These are phyloP conservation scores for Alternaria incomplexa DNA, from an alignment of 2,329 filamentous ascomycete species.

Conservation along the genomic window DNA sequence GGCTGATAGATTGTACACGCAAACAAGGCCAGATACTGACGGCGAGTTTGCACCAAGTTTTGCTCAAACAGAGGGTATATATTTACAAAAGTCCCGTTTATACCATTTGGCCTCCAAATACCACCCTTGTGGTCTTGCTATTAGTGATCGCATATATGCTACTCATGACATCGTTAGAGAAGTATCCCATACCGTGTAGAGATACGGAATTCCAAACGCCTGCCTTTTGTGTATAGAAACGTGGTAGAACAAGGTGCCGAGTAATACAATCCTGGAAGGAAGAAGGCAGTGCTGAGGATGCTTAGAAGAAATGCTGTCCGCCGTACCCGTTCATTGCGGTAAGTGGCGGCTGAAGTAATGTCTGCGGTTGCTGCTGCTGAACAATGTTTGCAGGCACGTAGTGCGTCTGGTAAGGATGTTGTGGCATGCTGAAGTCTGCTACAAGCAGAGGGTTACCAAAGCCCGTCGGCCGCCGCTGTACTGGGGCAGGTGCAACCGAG, in stretches of 20 bases:
- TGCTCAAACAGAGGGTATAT: slow-evolving; percentile 8
- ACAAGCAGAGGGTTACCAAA: slow-evolving; percentile 73
- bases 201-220: not conserved
- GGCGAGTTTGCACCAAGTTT: not conserved
- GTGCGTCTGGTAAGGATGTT: slow-evolving; percentile 81
- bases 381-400: slow-evolving; percentile 73
- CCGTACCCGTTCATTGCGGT: slow-evolving; percentile 27
- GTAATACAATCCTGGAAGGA: slow-evolving; percentile 1
- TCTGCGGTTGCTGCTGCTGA: slow-evolving; percentile 33
- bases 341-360: slow-evolving; percentile 28
- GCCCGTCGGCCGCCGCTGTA: slow-evolving; percentile 51
- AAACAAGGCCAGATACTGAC: not conserved
- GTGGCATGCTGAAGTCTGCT: slow-evolving; percentile 77
- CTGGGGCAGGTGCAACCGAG: slow-evolving; percentile 21
- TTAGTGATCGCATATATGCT: slow-evolving; percentile 2
- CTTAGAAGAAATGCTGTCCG: slow-evolving; percentile 28
- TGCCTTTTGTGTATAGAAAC: not conserved
- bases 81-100: not conserved
- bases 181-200: not conserved
- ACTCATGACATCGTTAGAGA: slow-evolving; percentile 15
- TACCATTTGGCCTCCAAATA: not conserved
- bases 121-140: not conserved
- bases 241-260: not conserved
- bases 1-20: not conserved
- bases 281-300: not conserved